Conservation (phyloP, 768 basidiomycete species). For the Boletus rufocinnamomeus region DNA sequence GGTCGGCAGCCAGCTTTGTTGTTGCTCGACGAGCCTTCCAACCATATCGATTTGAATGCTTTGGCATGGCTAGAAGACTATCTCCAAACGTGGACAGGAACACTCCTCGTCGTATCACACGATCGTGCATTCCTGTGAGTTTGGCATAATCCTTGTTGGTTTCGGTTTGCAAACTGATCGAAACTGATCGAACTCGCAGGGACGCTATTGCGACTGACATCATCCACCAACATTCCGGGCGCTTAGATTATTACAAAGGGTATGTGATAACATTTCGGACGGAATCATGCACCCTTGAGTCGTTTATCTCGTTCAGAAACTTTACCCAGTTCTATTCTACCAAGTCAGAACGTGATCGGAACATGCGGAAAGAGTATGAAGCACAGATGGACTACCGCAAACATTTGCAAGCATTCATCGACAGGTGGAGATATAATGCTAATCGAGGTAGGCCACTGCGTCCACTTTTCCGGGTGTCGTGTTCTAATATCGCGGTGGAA, state of each 20-base stretch:
- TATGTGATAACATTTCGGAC: conserved; percentile 30
- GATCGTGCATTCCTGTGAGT: conserved; percentile 92
- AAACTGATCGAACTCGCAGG: conserved; percentile 37
- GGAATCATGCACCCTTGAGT: conserved; percentile 7
- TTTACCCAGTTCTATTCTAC: conserved; percentile 99
- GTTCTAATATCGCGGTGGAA: conserved; percentile 4
- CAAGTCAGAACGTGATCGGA: conserved; percentile 91
- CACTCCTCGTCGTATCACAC: conserved; percentile 95
- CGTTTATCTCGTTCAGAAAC: conserved; percentile 54
- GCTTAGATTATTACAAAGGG: conserved; percentile 98
- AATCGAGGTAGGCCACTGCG: conserved; percentile 64
- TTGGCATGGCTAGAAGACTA: conserved; percentile 98
- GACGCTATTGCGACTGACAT: conserved; percentile 98
- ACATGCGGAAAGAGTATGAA: conserved; percentile 93
- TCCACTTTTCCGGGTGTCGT: neutral
- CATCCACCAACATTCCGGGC: conserved; percentile 90
- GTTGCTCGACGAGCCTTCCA: conserved; percentile 92
- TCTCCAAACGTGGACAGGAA: conserved; percentile 91
- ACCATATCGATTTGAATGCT: conserved; percentile 96
- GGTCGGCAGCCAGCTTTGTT: conserved; percentile 64
- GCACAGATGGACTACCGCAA: conserved; percentile 93
- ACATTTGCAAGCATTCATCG: conserved; percentile 97
- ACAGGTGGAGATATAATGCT: conserved; percentile 97
- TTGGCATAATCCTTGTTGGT: neutral
- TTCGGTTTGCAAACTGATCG: neutral